These are phyloP conservation scores for Zoysia matrella DNA, from an alignment of 202 grass and related monocot genomes.

Conservation along the genomic window DNA sequence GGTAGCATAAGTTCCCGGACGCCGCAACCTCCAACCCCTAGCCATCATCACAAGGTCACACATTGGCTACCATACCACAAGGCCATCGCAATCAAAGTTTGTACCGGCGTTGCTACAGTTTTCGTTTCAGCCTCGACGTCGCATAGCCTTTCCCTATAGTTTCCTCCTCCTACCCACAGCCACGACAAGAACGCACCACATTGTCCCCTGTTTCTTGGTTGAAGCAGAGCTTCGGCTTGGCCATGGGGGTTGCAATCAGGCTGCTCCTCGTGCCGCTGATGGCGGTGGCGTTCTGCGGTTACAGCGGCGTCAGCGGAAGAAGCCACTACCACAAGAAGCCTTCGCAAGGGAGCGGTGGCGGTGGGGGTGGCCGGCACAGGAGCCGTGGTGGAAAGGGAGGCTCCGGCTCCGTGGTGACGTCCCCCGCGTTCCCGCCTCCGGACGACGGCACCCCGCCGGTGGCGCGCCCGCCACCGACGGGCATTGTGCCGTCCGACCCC, in stretches of 20 bases:
- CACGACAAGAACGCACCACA: not conserved
- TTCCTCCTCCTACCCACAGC: not conserved
- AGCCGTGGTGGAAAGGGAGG: constrained; percentile 9
- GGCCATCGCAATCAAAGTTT: not conserved
- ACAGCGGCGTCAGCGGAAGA: constrained; percentile 47
- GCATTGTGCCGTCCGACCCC: constrained; percentile 54
- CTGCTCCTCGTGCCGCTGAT: constrained; percentile 35
- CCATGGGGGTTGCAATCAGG: constrained; percentile 41
- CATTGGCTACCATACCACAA: not conserved
- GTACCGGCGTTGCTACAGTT: constrained; percentile 8
- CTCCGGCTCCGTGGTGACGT: constrained; percentile 23
- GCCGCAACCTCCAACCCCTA: constrained; percentile 20
- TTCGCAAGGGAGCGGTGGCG: not conserved
- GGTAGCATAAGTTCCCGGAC: constrained; percentile 35
- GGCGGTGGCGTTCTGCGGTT: constrained; percentile 33
- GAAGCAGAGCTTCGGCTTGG: not conserved
- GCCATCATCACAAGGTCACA: not conserved
- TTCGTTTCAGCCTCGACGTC: not conserved
- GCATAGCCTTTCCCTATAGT: not conserved
- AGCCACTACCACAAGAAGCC: constrained; percentile 70
- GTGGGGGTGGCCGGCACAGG: constrained; percentile 16
- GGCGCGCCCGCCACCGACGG: constrained; percentile 7
- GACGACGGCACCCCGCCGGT: constrained; percentile 24
- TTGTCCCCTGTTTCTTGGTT: constrained; percentile 10
- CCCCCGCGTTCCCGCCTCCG: constrained; percentile 33